A percentile compares a stretch with the other conserved stretches of the same genome.
Conservation (phyloP, 2,329 filamentous ascomycete genomes). For the Gyromitra esculenta region DNA sequence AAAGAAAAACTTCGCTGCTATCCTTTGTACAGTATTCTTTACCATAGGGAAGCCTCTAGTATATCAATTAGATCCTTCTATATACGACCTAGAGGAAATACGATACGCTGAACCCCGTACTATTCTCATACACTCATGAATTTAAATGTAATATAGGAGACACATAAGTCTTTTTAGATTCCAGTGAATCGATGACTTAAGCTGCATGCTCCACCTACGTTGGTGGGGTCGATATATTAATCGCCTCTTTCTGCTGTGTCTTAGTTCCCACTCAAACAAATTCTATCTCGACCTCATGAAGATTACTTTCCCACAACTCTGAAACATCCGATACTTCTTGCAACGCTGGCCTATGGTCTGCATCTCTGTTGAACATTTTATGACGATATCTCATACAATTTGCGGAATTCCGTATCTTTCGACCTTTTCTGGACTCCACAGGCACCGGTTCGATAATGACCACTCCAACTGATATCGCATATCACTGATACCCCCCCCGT, state of each 20-base stretch:
- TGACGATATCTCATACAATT: not conserved
- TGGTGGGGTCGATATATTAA: not conserved
- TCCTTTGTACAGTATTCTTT: no score
- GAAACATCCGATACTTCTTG: not conserved
- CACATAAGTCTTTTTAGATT: not conserved
- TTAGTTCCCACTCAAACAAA: not conserved
- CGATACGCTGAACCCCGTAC: no score
- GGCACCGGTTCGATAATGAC: not conserved
- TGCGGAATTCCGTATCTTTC: conserved; percentile 4
- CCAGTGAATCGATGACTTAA: not conserved
- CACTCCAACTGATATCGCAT: not conserved
- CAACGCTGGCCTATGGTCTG: not conserved
- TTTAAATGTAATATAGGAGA: not conserved
- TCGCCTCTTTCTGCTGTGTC: not conserved
- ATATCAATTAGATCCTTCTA: no score
- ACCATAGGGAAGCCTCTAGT: no score
- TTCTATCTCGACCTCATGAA: conserved; percentile 2
- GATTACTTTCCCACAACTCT: conserved; percentile 2
- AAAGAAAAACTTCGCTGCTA: no score
- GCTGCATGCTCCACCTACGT: not conserved
- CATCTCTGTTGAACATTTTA: not conserved
- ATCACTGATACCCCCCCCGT: not conserved
- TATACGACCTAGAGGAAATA: no score
- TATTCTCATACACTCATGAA: not conserved
- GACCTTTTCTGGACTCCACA: not conserved